Base-by-base conservation (phyloP, 495 filamentous ascomycete genomes). In the Aspergillus incahuasiensis region DNA sequence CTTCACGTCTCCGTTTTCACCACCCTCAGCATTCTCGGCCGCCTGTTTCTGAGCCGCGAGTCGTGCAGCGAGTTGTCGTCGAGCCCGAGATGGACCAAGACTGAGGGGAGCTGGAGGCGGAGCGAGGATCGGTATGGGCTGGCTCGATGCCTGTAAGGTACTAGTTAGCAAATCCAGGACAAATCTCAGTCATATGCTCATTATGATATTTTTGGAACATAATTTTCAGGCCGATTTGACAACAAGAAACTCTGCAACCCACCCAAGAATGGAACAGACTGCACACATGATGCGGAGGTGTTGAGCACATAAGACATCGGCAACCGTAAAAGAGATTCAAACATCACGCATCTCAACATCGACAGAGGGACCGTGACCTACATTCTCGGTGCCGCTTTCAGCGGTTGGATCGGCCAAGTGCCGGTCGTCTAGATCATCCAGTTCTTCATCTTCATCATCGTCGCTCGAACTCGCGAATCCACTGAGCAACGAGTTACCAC, bases 381-480 rank as follows among this genome's bases (percentile, higher is more conserved):
- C 85, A 79, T 86, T 81, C 68, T 88, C 85, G 57, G 74, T 67
- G 52, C 82, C 79, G 56, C 68, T 70, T 54, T 72, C 67, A 12
- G 73, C 65, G 48, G 61, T 50, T 61, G 61, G 57, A 40, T 71
- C 66, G 41, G 58, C 60, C 43, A 66, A 28, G 50, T 68, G 64
- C 56, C 67, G 67, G 56, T 94, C 91, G 54, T 87, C 89, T 47
- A 92, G 86, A 63, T 92, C 91, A 50, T 91, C 88, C 82, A 89
- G 86, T 57, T 98, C 94, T 61, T 97, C 94, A 58, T 98, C 94
- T 53, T 97, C 94, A 63, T 97, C 94, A 62, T 97, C 94, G 63
- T 97, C 94, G 63, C 91, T 96, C 12, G 90, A 95, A 73, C 88
- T 94, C 59, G 88, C 91, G 69, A 97, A 98, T n/a, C 90, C 92